A percentile compares a stretch with the other conserved stretches of the same genome.
Evolutionary conservation across 805 yeast species (phyloP).

Genomic region (Spencermartinsiella europaea): DNA sequence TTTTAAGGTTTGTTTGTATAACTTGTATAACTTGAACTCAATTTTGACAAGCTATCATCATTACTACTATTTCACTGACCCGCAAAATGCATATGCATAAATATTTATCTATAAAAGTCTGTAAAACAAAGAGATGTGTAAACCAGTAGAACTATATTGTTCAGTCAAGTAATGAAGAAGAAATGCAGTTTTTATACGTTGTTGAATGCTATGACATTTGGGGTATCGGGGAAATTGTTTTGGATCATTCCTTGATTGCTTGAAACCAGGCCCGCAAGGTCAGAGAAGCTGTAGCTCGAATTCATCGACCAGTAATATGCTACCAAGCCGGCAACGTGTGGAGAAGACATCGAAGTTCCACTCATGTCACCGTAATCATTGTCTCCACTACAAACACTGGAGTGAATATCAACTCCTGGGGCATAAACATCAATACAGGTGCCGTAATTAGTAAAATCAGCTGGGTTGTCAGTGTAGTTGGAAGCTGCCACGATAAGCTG

Average conservation of each 20-base stretch:
- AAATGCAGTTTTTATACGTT: no score
- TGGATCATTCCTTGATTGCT: conserved; percentile 14
- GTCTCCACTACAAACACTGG: conserved; percentile 36
- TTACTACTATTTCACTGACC: no score
- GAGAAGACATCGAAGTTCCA: conserved; percentile 98
- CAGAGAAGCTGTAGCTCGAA: conserved; percentile 44
- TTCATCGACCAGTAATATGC: conserved; percentile 84
- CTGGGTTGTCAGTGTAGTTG: conserved; percentile 81
- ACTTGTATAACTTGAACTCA: no score
- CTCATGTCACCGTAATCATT: conserved; percentile 38
- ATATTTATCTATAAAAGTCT: no score
- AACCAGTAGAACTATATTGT: no score
- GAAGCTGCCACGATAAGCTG: conserved; percentile 94
- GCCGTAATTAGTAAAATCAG: conserved; percentile 94
- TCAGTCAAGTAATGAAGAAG: no score
- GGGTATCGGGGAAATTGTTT: conserved; percentile 16
- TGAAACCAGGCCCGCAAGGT: conserved; percentile 15
- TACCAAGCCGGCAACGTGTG: conserved; percentile 89
- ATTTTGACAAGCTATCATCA: no score
- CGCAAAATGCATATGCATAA: no score
- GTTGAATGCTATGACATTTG: conserved; percentile 22
- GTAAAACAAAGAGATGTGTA: no score
- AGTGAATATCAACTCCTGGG: conserved; percentile 86
- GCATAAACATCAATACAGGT: conserved; percentile 94
- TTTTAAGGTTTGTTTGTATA: no score